phyloP scores from a whole-genome alignment of 2,329 filamentous ascomycete species.

The Claviceps arundinis region DNA sequence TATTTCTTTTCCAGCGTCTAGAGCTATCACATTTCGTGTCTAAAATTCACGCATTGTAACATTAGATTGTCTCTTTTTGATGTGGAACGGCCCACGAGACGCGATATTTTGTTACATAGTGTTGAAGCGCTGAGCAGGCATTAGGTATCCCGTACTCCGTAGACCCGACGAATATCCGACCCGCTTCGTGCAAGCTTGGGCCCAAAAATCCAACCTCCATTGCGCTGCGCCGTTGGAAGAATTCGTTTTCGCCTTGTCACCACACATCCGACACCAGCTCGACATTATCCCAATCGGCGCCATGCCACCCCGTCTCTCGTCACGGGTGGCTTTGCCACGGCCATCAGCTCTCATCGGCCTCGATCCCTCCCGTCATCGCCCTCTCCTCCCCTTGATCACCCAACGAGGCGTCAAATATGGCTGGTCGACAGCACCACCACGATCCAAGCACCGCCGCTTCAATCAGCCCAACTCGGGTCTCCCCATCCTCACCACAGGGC shows the following conservation, averaged over 20 bases:
- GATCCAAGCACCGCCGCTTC: slow-evolving; percentile 43
- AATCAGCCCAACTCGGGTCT: slow-evolving; percentile 45
- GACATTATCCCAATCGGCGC: background rate
- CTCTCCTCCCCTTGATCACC: slow-evolving; percentile 33
- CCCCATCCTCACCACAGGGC: slow-evolving; percentile 41
- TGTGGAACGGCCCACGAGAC: too few species aligned
- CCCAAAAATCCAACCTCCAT: too few species aligned
- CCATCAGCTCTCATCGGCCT: slow-evolving; percentile 17
- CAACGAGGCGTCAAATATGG: slow-evolving; percentile 43
- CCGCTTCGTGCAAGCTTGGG: too few species aligned
- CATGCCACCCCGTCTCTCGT: slow-evolving; percentile 33
- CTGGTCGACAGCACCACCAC: slow-evolving; percentile 43
- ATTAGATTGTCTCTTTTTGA: too few species aligned
- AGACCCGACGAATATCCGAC: slow-evolving; percentile 8
- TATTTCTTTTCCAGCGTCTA: background rate
- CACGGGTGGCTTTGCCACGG: slow-evolving; percentile 29
- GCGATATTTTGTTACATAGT: too few species aligned
- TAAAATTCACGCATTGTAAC: too few species aligned
- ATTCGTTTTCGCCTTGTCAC: too few species aligned
- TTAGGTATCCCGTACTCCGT: too few species aligned
- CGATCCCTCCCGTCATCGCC: slow-evolving; percentile 20
- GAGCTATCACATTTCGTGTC: too few species aligned
- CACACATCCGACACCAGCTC: background rate
- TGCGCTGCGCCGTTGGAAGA: too few species aligned
- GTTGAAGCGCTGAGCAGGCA: too few species aligned